Evolutionary conservation across 2,329 filamentous ascomycete species (phyloP).

Genomic region (Neophaeococcomyces aloes): DNA sequence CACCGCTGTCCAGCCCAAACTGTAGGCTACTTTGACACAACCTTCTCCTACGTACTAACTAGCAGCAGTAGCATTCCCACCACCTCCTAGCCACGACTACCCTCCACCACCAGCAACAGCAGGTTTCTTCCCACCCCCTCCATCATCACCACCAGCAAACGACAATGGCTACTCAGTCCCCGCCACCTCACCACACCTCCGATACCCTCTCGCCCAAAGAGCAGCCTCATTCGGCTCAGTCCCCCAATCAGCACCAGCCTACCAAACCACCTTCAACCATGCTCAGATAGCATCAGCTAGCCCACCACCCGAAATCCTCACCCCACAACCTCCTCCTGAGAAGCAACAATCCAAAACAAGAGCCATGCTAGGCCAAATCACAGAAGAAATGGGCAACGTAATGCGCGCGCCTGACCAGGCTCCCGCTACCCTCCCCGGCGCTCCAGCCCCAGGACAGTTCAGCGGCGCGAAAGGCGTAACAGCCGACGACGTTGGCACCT

Average conservation of each 20-base stretch:
- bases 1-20: too few species aligned
- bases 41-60: neutral
- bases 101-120: slow-evolving; percentile 18
- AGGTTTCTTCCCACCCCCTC: slow-evolving; percentile 18
- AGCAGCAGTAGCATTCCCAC: slow-evolving; percentile 18
- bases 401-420: slow-evolving; percentile 13
- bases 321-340: too few species aligned
- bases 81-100: slow-evolving; percentile 20
- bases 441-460: slow-evolving; percentile 45
- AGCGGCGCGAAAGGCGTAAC: slow-evolving; percentile 51
- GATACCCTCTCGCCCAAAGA: slow-evolving; percentile 17
- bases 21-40: too few species aligned
- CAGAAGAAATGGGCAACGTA: slow-evolving; percentile 15
- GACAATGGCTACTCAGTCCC: slow-evolving; percentile 9
- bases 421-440: slow-evolving; percentile 5
- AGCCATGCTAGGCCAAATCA: slow-evolving; percentile 1
- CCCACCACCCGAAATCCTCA: slow-evolving; percentile 7
- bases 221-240: slow-evolving; percentile 18
- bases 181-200: slow-evolving; percentile 18
- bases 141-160: slow-evolving; percentile 18
- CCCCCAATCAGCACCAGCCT: slow-evolving; percentile 19
- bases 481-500: slow-evolving; percentile 82
- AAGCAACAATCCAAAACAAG: neutral
- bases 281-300: slow-evolving; percentile 12
- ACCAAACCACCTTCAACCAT: slow-evolving; percentile 19